Percentiles rank a stretch among this genome's conserved stretches.
Conservation (phyloP, 345 rosid species). For the Mangifera indica region DNA sequence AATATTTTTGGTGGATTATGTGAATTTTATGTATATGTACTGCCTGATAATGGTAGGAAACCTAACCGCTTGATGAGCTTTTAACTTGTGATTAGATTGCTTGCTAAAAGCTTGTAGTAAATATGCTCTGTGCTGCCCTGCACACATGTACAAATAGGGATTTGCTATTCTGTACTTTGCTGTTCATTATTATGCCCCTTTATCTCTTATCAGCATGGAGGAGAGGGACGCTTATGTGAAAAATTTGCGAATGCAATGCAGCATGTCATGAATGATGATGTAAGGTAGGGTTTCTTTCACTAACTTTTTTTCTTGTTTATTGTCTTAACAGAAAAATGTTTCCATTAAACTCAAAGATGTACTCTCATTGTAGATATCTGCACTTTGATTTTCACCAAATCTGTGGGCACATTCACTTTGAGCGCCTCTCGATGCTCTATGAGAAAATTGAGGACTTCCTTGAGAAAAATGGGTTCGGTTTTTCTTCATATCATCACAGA, state of each 20-base stretch:
- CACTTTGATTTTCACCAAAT: conserved; percentile 91
- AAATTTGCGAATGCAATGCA: conserved; percentile 72
- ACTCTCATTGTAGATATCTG: conserved; percentile 63
- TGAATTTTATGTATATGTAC: neutral
- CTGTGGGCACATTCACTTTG: conserved; percentile 96
- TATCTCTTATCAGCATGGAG: conserved; percentile 74
- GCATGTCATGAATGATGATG: conserved; percentile 63
- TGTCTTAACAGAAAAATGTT: conserved; percentile 8
- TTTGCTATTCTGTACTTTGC: conserved; percentile 15
- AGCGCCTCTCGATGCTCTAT: conserved; percentile 87
- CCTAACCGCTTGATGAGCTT: neutral
- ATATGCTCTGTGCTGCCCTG: neutral
- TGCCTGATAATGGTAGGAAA: conserved; percentile 9
- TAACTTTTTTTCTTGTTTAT: conserved; percentile 9
- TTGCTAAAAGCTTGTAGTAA: conserved; percentile 7
- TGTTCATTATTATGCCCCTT: conserved; percentile 21
- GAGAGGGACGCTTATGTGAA: conserved; percentile 84
- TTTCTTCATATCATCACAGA: conserved; percentile 7
- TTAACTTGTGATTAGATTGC: neutral
- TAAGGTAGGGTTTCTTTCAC: conserved; percentile 60
- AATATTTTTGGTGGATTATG: conserved; percentile 3
- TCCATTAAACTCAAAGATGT: conserved; percentile 20
- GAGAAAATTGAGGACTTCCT: conserved; percentile 84
- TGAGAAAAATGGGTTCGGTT: conserved; percentile 73
- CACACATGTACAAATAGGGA: conserved; percentile 1